Conservation (phyloP, 495 filamentous ascomycete species). For the Neurospora intermedia region DNA sequence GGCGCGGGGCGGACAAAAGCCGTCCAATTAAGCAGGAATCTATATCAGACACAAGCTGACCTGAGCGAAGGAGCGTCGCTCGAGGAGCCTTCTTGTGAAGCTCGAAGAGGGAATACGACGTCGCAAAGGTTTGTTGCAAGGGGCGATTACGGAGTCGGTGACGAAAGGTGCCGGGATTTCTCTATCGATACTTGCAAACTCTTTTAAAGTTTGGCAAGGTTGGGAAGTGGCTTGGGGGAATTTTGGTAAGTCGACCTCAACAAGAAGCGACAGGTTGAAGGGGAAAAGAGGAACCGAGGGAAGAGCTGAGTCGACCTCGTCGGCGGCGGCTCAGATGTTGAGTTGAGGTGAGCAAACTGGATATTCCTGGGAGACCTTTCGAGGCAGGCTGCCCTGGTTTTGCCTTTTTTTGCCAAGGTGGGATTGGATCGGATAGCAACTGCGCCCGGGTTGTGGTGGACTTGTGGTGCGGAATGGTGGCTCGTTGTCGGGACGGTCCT, state of each 20-base stretch:
- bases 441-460: not conserved
- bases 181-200: not conserved
- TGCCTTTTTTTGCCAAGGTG: not conserved
- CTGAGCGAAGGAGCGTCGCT: conserved; percentile 13
- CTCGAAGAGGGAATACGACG: not conserved
- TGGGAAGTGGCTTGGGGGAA: not conserved
- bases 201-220: not conserved
- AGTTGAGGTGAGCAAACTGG: not conserved
- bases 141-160: not conserved
- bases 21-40: conserved; percentile 13
- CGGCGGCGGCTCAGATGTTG: not conserved
- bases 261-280: not conserved
- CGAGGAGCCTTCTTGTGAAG: conserved; percentile 4
- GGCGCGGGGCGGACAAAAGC: not conserved
- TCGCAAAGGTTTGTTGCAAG: conserved; percentile 4
- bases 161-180: not conserved
- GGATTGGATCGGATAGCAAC: not conserved
- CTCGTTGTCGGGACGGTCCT: not conserved
- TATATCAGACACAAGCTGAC: not conserved
- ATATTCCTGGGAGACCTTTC: not conserved
- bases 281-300: not conserved
- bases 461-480: not conserved
- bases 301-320: not conserved
- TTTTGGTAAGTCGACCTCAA: not conserved
- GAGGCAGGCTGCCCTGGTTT: not conserved